phyloP scores from a whole-genome alignment of 179 eudicot genomes.

The Pouteria campechiana region DNA sequence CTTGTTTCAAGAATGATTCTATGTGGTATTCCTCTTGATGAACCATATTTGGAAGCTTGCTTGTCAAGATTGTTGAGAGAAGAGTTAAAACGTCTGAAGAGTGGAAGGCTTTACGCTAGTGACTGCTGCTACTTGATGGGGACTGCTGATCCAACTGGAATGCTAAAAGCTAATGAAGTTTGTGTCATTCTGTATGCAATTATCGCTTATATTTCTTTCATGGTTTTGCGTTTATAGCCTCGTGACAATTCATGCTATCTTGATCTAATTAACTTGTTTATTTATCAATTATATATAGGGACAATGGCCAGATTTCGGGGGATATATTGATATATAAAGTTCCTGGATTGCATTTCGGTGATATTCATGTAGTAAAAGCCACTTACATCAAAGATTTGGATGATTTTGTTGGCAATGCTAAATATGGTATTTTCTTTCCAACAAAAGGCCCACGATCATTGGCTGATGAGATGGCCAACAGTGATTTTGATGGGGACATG shows the following conservation, averaged over 20 bases:
- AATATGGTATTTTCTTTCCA: conserved; percentile 76
- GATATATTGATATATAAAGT: conserved; percentile 62
- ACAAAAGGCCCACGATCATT: conserved; percentile 58
- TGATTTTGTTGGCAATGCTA: conserved; percentile 59
- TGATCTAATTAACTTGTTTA: not conserved
- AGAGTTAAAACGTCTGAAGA: conserved; percentile 45
- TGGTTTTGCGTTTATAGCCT: not conserved
- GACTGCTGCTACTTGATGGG: conserved; percentile 82
- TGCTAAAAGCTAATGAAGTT: conserved; percentile 47
- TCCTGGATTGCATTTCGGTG: conserved; percentile 88
- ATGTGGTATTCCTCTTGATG: conserved; percentile 65
- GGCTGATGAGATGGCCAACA: conserved; percentile 81
- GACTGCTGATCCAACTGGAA: conserved; percentile 68
- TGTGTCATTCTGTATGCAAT: conserved; percentile 67
- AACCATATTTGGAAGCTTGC: conserved; percentile 45
- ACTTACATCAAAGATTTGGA: conserved; percentile 38
- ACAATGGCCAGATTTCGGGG: conserved; percentile 57
- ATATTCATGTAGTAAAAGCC: conserved; percentile 59
- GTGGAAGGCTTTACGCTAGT: conserved; percentile 43
- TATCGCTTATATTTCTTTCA: not conserved
- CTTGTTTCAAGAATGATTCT: conserved; percentile 41
- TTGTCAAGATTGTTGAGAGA: conserved; percentile 24
- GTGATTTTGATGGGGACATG: conserved; percentile 85
- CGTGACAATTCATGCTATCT: no score
- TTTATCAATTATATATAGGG: conserved; percentile 30